These are phyloP conservation scores for Globisporangium splendens DNA, from an alignment of 352 stramenopile species.

Conservation along the genomic window DNA sequence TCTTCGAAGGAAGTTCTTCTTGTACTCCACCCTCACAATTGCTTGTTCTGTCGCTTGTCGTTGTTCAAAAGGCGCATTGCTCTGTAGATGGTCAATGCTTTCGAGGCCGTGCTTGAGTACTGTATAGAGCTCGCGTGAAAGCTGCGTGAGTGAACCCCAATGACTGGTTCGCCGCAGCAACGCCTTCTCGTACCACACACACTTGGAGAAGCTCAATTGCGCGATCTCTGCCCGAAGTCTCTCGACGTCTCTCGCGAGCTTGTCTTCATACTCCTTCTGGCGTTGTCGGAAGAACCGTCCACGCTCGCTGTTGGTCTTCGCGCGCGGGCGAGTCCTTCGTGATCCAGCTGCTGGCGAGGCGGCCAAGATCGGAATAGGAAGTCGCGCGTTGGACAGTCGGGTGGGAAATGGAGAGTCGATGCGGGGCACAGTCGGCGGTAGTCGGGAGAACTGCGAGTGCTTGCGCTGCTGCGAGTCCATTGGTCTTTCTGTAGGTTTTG, in stretches of 20 bases:
- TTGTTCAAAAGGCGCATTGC: background rate
- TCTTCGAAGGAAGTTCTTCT: conserved; percentile 4
- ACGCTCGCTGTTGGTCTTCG: conserved; percentile 8
- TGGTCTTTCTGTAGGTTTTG: too few relatives aligned
- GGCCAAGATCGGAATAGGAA: too few relatives aligned
- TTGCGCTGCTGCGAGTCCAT: too few relatives aligned
- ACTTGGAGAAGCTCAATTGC: background rate
- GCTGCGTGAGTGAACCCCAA: conserved; percentile 2
- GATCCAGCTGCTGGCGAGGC: too few relatives aligned
- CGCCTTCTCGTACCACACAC: background rate
- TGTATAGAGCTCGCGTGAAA: conserved; percentile 2
- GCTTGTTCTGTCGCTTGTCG: background rate
- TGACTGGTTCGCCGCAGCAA: background rate
- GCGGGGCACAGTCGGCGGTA: too few relatives aligned
- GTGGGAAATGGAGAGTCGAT: too few relatives aligned
- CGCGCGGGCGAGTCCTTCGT: background rate
- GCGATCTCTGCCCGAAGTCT: background rate
- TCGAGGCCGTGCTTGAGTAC: background rate
- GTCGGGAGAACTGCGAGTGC: too few relatives aligned
- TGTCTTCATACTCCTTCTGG: conserved; percentile 1
- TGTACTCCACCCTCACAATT: background rate
- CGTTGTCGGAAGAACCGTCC: conserved; percentile 3
- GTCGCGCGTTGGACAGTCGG: too few relatives aligned
- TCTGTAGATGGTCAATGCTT: background rate
- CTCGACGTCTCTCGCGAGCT: background rate